Evolutionary conservation across 345 rosid genomes (phyloP).

Genomic region (Euphorbia tirucalli): DNA sequence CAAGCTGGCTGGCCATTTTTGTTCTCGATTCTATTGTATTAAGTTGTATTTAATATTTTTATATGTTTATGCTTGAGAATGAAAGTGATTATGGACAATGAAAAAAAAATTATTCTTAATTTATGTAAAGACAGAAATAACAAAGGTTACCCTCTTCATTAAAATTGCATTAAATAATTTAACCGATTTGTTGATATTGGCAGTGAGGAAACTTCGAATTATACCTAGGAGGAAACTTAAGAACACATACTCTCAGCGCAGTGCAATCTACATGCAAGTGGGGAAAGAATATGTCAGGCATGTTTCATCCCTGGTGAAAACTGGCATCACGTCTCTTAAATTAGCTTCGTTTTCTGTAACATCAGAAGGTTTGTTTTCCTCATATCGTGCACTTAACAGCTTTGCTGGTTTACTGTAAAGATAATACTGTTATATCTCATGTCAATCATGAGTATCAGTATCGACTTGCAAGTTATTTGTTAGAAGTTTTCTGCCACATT

Average conservation of each 20-base stretch:
- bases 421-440: not conserved
- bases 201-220: slow-evolving; percentile 76
- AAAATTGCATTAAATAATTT: not conserved
- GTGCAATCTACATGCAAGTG: slow-evolving; percentile 61
- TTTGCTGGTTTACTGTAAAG: not conserved
- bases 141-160: not conserved
- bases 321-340: slow-evolving; percentile 73
- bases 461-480: not conserved
- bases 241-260: slow-evolving; percentile 67
- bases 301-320: slow-evolving; percentile 80
- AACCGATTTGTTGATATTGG: slow-evolving; percentile 24
- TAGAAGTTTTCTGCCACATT: not conserved
- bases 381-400: not conserved
- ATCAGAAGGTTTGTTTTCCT: slow-evolving; percentile 63
- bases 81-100: not conserved
- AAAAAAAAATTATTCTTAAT: not conserved
- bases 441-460: slow-evolving; percentile 2
- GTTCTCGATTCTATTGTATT: not conserved
- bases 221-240: slow-evolving; percentile 70
- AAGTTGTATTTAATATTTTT: not conserved
- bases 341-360: slow-evolving; percentile 53
- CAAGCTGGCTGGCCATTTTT: not conserved
- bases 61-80: not conserved
- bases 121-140: not conserved
- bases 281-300: slow-evolving; percentile 77